Conservation (phyloP, 176 grass and related monocot species). For the Microstegium vimineum region DNA sequence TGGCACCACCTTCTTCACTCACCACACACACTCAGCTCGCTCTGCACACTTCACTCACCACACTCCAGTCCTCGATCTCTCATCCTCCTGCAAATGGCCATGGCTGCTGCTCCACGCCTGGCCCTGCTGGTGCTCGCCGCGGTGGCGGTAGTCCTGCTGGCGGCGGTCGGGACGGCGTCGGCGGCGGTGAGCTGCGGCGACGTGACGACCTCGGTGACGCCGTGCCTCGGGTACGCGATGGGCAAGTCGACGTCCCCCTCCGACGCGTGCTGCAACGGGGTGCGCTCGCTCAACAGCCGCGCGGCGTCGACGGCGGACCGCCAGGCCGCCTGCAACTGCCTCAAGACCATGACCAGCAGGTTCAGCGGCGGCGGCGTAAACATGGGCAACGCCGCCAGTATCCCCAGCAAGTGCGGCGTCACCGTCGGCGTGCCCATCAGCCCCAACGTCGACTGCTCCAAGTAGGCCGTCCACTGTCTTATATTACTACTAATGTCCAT, state of each 20-base stretch:
- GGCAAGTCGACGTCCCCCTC: background rate
- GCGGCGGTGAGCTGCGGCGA: slow-evolving; percentile 19
- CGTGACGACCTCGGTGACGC: slow-evolving; percentile 35
- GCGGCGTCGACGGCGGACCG: slow-evolving; percentile 31
- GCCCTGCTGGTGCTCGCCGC: background rate
- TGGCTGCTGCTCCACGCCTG: background rate
- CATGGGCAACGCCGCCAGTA: slow-evolving; percentile 19
- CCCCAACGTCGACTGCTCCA: slow-evolving; percentile 1
- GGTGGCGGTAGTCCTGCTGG: background rate
- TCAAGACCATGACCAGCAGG: slow-evolving; percentile 14
- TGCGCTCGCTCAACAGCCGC: slow-evolving; percentile 25
- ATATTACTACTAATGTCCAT: too few relatives aligned
- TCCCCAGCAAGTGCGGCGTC: slow-evolving; percentile 31
- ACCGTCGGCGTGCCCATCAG: slow-evolving; percentile 27
- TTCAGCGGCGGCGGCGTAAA: background rate
- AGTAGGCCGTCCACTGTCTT: background rate
- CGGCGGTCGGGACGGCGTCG: background rate
- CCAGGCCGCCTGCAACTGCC: background rate
- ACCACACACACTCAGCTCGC: too few relatives aligned
- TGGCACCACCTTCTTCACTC: too few relatives aligned
- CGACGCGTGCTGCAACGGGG: slow-evolving; percentile 34
- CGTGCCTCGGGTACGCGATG: slow-evolving; percentile 44
- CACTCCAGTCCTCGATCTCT: too few relatives aligned
- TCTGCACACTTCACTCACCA: too few relatives aligned
- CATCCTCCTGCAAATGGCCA: too few relatives aligned